Percentiles rank a stretch among this genome's conserved stretches.
These are phyloP conservation scores for Nothomitra cinnamomea DNA, from an alignment of 2,329 filamentous ascomycete genomes.

Conservation along the genomic window DNA sequence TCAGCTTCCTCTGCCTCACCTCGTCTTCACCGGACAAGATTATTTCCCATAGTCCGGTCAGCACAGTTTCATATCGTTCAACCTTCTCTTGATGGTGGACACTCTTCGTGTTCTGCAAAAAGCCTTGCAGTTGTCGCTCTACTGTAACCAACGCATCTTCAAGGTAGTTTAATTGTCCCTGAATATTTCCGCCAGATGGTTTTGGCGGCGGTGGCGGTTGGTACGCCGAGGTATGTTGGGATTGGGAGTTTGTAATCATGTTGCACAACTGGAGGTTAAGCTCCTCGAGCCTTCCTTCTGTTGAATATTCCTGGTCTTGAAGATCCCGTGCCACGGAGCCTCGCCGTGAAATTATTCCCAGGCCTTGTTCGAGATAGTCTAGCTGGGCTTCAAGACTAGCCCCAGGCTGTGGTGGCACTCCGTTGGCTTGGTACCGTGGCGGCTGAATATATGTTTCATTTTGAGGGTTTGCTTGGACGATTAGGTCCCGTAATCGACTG, in stretches of 20 bases:
- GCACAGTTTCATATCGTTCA: conserved; percentile 37
- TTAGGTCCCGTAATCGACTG: conserved; percentile 45
- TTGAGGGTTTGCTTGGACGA: conserved; percentile 30
- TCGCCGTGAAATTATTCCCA: conserved; percentile 27
- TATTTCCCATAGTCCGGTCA: conserved; percentile 35
- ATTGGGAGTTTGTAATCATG: conserved; percentile 36
- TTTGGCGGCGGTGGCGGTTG: conserved; percentile 22
- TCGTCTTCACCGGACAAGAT: conserved; percentile 36
- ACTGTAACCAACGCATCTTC: conserved; percentile 37
- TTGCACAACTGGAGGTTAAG: conserved; percentile 51
- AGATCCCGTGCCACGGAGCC: background rate
- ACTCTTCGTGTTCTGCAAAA: background rate
- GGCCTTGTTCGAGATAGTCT: conserved; percentile 44
- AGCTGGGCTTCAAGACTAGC: conserved; percentile 35
- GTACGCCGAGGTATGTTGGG: conserved; percentile 11
- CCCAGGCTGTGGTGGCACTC: conserved; percentile 12
- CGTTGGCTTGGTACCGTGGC: conserved; percentile 18
- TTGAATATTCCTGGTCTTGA: background rate
- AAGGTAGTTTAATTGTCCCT: conserved; percentile 46
- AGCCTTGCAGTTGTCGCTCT: conserved; percentile 1
- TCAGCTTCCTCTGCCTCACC: conserved; percentile 35
- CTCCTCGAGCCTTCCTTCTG: conserved; percentile 31
- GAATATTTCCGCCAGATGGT: conserved; percentile 10
- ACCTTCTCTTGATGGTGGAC: conserved; percentile 21
- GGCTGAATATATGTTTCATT: conserved; percentile 20